Base-by-base conservation (phyloP, 169 alveolate genomes). In the Plasmodium coatneyi region DNA sequence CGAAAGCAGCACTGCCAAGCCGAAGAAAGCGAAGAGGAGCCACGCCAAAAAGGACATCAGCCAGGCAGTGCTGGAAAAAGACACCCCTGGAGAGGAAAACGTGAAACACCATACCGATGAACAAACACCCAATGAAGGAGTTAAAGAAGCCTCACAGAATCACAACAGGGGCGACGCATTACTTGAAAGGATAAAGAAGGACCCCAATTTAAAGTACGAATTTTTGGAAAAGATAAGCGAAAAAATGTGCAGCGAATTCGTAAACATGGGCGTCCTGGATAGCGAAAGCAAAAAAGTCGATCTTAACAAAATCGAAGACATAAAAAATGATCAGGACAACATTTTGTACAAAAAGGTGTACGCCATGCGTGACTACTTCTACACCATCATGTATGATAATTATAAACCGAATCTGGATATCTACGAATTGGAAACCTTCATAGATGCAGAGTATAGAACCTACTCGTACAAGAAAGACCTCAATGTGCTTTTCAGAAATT, bases 311-410 rank as follows among this genome's bases (percentile, higher is more conserved):
- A 91, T 91, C 19, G 92, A 91, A 41, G 95, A 91, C 81, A 91
- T 91, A 10, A 91, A 91, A 81, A 91, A 91, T 80, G 95, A 91
- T 74, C 70, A 80, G 43, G 71, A 91, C 39, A 91, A 72, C 28
- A 28, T 71, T 30, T 81, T 91, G 54, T 91, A 91, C 41, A 91
- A 91, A 39, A 91, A 91, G 60, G 92, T 91, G 6, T 91, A 91
- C 74, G 95, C 95, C 22, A 91, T 91, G 95, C 78, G 95, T 12
- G 95, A 91, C 56, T 91, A 70, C 78, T 91, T 91, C 80, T 91
- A 91, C 83, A 91, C 19, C 25, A 28, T 91, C 12, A 28, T 49
- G 74, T 91, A 91, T 91, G 66, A 91, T 71, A 71, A 91, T 91
- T 91, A 91, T 52, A 91, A 91, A 34, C 95, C 95, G 0, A 91